phyloP scores from a whole-genome alignment of 208 protist genomes.

The Lotmaria passim region DNA sequence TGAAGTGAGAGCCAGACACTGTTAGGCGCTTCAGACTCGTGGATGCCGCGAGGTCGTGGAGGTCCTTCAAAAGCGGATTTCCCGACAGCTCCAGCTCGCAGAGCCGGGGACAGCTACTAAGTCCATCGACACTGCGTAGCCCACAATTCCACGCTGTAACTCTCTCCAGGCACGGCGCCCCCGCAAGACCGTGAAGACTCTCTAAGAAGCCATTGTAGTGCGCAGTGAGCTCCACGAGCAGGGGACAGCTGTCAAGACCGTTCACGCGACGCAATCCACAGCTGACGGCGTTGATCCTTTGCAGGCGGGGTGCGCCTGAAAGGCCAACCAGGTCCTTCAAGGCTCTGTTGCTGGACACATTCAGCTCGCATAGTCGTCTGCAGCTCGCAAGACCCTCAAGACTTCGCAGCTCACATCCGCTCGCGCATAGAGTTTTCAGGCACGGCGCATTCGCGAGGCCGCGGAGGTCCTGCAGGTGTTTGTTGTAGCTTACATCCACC shows the following conservation, averaged over 20 bases:
- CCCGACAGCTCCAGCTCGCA: background rate
- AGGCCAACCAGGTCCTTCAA: background rate
- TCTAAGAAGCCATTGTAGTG: background rate
- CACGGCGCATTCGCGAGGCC: constrained; percentile 6
- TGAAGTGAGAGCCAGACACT: background rate
- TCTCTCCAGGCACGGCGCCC: constrained; percentile 7
- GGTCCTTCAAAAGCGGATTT: background rate
- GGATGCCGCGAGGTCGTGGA: constrained; percentile 1
- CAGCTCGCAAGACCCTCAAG: constrained; percentile 8
- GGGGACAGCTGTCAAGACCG: constrained; percentile 1
- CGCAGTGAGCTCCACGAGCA: background rate
- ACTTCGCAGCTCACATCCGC: constrained; percentile 1
- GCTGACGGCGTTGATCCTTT: background rate
- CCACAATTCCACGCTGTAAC: constrained; percentile 5
- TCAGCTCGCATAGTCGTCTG: background rate
- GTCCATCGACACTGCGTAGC: background rate
- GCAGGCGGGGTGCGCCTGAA: background rate
- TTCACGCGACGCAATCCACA: background rate
- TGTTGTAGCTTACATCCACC: constrained; percentile 15
- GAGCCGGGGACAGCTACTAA: constrained; percentile 2
- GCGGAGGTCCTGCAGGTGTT: background rate
- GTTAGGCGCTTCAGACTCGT: constrained; percentile 2
- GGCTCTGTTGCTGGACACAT: constrained; percentile 2
- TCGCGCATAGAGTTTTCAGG: background rate
- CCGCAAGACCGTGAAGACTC: background rate